phyloP scores from a whole-genome alignment of 345 rosid genomes.

The Capsella bursapastoris region DNA sequence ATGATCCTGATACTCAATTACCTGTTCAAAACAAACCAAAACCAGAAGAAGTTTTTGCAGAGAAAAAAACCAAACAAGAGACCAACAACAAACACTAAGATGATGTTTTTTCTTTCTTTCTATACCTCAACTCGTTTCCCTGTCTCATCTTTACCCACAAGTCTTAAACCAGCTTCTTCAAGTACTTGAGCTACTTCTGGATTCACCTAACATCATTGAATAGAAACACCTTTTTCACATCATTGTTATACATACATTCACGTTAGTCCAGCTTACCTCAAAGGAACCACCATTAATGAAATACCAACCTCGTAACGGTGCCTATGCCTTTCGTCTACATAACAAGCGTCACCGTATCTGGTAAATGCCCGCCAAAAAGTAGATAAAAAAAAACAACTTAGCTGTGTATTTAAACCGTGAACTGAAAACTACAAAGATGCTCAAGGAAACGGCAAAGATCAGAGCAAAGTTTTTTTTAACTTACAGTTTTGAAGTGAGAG shows the following conservation, averaged over 20 bases:
- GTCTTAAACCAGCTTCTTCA: constrained; percentile 86
- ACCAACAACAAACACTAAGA: neutral
- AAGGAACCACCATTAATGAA: constrained; percentile 17
- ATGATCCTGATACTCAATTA: constrained; percentile 73
- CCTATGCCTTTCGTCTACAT: constrained; percentile 85
- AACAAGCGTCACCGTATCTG: constrained; percentile 69
- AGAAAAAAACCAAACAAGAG: neutral
- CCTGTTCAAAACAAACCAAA: constrained; percentile 46
- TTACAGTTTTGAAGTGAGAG: constrained; percentile 85
- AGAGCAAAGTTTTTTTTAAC: constrained; percentile 23
- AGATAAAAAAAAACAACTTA: neutral
- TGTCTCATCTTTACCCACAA: constrained; percentile 93
- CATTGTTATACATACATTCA: constrained; percentile 7
- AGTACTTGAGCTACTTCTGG: constrained; percentile 70
- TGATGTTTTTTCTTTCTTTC: neutral
- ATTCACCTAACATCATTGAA: constrained; percentile 64
- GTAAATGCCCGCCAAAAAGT: constrained; percentile 7
- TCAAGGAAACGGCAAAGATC: constrained; percentile 5
- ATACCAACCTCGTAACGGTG: constrained; percentile 90
- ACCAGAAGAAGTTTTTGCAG: neutral
- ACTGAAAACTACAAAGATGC: constrained; percentile 13
- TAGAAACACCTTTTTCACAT: constrained; percentile 14
- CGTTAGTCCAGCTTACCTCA: neutral
- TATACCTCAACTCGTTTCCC: constrained; percentile 85
- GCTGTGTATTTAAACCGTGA: constrained; percentile 12